These are phyloP conservation scores for Psidium guajava DNA, from an alignment of 345 rosid genomes.

Conservation along the genomic window DNA sequence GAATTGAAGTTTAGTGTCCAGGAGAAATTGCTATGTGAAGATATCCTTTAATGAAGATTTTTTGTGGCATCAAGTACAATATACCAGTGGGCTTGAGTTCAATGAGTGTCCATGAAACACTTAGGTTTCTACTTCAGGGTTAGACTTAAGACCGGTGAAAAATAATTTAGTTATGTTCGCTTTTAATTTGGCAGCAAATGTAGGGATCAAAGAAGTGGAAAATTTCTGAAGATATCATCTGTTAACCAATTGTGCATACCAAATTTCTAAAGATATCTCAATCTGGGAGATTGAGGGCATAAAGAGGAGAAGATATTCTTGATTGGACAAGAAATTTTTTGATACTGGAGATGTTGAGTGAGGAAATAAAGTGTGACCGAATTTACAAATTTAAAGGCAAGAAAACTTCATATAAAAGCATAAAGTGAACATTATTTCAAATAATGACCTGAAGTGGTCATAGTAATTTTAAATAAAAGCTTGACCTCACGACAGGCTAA, in stretches of 20 bases:
- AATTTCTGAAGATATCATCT: background rate
- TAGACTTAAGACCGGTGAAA: background rate
- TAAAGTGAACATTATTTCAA: too few relatives aligned
- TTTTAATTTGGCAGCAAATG: background rate
- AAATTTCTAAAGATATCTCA: background rate
- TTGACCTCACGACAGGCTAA: too few relatives aligned
- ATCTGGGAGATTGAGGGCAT: fast-evolving
- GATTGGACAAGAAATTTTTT: background rate
- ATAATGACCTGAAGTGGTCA: too few relatives aligned
- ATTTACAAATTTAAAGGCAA: background rate
- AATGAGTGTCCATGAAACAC: background rate
- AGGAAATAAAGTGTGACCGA: fast-evolving
- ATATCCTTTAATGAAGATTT: background rate
- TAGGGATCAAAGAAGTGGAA: background rate
- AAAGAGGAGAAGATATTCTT: background rate
- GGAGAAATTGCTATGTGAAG: background rate
- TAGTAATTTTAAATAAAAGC: too few relatives aligned
- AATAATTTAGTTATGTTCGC: background rate
- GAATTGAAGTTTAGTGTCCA: background rate
- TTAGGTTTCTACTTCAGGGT: background rate
- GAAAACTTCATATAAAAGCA: too few relatives aligned
- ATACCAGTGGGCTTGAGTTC: background rate
- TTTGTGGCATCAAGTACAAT: background rate
- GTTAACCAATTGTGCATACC: too few relatives aligned
- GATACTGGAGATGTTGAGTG: background rate